These are phyloP conservation scores for Acacia crassicarpa DNA, from an alignment of 306 rosid genomes.

Conservation along the genomic window DNA sequence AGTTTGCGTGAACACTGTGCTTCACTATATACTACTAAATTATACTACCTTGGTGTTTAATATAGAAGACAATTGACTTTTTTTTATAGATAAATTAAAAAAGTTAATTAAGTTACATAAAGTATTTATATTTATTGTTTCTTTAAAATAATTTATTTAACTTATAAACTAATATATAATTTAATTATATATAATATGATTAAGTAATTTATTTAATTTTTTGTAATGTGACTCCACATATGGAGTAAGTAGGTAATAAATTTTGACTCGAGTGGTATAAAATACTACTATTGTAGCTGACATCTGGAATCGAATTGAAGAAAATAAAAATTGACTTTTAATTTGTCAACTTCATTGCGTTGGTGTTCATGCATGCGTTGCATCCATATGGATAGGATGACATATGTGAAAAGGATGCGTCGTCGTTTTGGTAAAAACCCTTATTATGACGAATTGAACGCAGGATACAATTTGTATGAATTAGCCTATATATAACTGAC, in stretches of 20 bases:
- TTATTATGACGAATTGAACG: background rate
- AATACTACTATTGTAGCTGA: too few species aligned
- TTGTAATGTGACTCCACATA: too few species aligned
- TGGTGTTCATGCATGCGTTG: background rate
- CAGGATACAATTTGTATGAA: background rate
- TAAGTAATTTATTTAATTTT: too few species aligned
- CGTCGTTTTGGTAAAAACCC: slow-evolving; percentile 2
- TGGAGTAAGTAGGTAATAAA: too few species aligned
- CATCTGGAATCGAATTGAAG: background rate
- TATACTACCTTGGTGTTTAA: background rate
- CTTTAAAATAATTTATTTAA: too few species aligned
- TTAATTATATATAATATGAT: too few species aligned
- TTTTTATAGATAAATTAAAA: too few species aligned
- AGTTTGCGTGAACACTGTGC: background rate
- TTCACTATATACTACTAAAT: background rate
- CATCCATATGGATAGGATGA: background rate
- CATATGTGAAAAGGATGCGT: background rate
- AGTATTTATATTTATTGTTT: too few species aligned
- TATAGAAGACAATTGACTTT: too few species aligned
- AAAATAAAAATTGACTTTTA: background rate
- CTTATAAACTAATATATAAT: too few species aligned
- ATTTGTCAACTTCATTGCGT: background rate
- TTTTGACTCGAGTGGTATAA: too few species aligned
- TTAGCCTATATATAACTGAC: background rate
- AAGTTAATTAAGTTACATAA: too few species aligned